A percentile compares a stretch with the other conserved stretches of the same genome.
These are phyloP conservation scores for Aspergillus brunneoviolaceus DNA, from an alignment of 2,329 filamentous ascomycete species.

Conservation along the genomic window DNA sequence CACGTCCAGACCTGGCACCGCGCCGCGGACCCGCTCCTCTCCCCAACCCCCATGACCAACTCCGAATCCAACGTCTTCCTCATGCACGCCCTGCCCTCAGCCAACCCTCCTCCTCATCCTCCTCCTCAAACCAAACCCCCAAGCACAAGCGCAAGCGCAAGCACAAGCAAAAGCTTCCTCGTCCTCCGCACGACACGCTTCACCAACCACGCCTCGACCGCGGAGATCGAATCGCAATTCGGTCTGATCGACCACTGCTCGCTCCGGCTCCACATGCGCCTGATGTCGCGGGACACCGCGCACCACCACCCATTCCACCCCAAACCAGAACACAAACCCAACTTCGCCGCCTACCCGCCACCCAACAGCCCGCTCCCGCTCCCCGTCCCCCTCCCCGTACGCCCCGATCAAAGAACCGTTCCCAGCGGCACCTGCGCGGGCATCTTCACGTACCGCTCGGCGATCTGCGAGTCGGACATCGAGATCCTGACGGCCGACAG, in stretches of 20 bases:
- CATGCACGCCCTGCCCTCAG: constrained; percentile 23
- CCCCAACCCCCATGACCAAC: constrained; percentile 47
- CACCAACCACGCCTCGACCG: constrained; percentile 46
- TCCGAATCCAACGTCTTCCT: constrained; percentile 50
- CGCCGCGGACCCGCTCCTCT: constrained; percentile 30
- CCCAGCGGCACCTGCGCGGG: constrained; percentile 50
- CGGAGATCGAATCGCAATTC: constrained; percentile 49
- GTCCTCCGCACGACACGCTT: constrained; percentile 49
- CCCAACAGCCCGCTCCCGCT: not conserved
- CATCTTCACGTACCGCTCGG: constrained; percentile 52
- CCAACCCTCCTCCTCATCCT: constrained; percentile 1
- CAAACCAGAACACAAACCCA: not conserved
- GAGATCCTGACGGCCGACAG: constrained; percentile 54
- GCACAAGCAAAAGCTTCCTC: constrained; percentile 38
- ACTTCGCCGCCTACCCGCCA: not conserved
- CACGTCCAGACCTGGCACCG: constrained; percentile 49
- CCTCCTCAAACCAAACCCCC: constrained; percentile 12
- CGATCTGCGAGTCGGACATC: constrained; percentile 52
- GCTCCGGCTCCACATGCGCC: constrained; percentile 48
- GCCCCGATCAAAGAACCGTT: not conserved
- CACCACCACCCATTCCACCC: not conserved
- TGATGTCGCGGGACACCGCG: constrained; percentile 27
- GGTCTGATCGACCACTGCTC: constrained; percentile 50
- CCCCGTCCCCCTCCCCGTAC: not conserved
- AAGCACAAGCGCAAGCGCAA: too few species aligned